A percentile compares a stretch with the other conserved stretches of the same genome.
Evolutionary conservation across 23 red algal genomes (phyloP).

Genomic region (Agarophyton chilense): DNA sequence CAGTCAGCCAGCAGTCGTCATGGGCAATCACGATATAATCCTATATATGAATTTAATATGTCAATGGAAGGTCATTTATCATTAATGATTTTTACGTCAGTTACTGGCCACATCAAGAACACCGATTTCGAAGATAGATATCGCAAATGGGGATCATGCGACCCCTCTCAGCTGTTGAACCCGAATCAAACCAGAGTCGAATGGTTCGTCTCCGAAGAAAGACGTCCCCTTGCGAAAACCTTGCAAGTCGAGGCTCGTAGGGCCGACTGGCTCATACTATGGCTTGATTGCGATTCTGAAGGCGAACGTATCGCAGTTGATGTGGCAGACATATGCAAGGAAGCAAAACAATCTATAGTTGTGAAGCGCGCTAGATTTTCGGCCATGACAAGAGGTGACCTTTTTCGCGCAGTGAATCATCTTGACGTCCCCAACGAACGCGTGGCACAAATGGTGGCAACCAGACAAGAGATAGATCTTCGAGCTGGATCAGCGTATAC

Average conservation of each 20-base stretch:
- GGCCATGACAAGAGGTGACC: constrained; percentile 84
- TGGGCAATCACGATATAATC: constrained; percentile 67
- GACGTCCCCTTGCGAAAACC: constrained; percentile 57
- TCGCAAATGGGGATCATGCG: constrained; percentile 80
- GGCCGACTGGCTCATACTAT: constrained; percentile 77
- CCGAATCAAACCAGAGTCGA: constrained; percentile 30
- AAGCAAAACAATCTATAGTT: constrained; percentile 40
- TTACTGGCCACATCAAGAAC: constrained; percentile 87
- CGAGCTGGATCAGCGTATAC: constrained; percentile 96
- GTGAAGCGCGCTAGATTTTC: constrained; percentile 95
- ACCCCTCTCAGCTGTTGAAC: constrained; percentile 60
- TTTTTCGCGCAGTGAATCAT: constrained; percentile 60
- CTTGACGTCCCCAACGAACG: constrained; percentile 69
- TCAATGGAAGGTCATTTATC: constrained; percentile 8
- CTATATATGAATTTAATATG: constrained; percentile 78
- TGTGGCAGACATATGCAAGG: constrained; percentile 70
- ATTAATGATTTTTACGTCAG: constrained; percentile 84
- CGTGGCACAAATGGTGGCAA: constrained; percentile 81
- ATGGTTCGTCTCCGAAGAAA: constrained; percentile 72
- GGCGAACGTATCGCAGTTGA: constrained; percentile 94
- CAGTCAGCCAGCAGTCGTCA: constrained; percentile 2
- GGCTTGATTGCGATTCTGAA: constrained; percentile 97
- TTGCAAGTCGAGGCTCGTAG: constrained; percentile 55
- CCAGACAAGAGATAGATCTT: constrained; percentile 96
- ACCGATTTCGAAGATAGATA: constrained; percentile 80